Evolutionary conservation across 108 stramenopile species (phyloP), one percentile per base, ranked within the genome.

Genomic region (Skeletonema tropicum): DNA sequence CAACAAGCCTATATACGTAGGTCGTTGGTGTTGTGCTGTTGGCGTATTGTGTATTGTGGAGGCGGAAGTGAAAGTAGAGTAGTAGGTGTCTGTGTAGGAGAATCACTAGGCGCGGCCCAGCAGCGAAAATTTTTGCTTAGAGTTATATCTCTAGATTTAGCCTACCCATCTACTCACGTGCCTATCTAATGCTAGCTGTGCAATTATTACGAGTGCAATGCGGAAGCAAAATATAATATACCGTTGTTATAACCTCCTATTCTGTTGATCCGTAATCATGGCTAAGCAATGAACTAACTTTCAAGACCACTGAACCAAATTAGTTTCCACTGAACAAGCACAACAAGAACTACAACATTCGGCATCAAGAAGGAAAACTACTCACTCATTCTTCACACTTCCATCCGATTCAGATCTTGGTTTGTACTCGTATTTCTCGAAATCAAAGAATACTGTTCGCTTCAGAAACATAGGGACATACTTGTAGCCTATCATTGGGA

Each of bases 391-490:
- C 60, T 71, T 64, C 71, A 21, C 58, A 17, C 32, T 41, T 15
- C 19, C 31, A 26, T 7, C 26, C 32, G 57, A 25, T 13, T 60
- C 35, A 68, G 32, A 12, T 31, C 6, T 29, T 25, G 85, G 78
- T 41, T 71, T 75, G 70, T 90, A 90, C 70, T 90, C 86, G 60
- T 84, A 90, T 36, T 82, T 63, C 39, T 85, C 69, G 76, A 86
- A 87, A 62, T 90, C 90, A 70, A 88, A 86, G 57, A 85, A 85
- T 17, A 88, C 72, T 33, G 60, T 73, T 33, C 87, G 66, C 60
- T 90, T 87, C 63, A 87, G 32, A 31, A 55, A 71, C 70, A 63
- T 49, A 1, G 90, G 86, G 15, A 90, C 62, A 35, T 62, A 67
- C 39, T 63, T 45, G 62, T 90, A 90, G 31, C 83, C 85, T 45